phyloP scores from a whole-genome alignment of 331 rosid genomes.

The Quercus lobata region DNA sequence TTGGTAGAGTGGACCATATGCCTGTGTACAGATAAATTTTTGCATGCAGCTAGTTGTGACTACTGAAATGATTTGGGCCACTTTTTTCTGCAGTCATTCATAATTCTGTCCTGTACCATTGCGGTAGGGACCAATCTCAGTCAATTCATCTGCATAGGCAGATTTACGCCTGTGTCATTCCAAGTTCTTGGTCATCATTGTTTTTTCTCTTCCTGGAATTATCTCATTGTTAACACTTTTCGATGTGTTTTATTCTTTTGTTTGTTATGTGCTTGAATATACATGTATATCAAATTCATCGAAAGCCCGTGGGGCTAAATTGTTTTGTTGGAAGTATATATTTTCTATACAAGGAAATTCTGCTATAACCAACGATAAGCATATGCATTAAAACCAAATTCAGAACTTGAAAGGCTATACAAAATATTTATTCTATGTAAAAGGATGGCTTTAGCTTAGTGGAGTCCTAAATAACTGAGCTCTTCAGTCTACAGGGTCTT shows the following conservation, averaged over 20 bases:
- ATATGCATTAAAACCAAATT: background rate
- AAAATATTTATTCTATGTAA: conserved; percentile 1
- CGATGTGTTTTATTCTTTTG: background rate
- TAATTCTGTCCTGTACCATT: conserved; percentile 71
- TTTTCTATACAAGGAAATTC: background rate
- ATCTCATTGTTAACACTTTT: background rate
- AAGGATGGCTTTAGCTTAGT: conserved; percentile 1
- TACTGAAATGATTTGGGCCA: conserved; percentile 18
- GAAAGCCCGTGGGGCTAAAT: background rate
- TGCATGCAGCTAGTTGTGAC: conserved; percentile 1
- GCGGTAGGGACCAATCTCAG: conserved; percentile 98
- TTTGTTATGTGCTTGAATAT: background rate
- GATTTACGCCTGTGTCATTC: conserved; percentile 90
- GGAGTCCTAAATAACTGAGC: conserved; percentile 23
- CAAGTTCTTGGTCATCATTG: conserved; percentile 74
- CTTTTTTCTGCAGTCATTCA: conserved; percentile 61
- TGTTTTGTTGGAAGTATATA: background rate
- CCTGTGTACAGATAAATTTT: conserved; percentile 9
- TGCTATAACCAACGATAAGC: background rate
- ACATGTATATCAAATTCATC: background rate
- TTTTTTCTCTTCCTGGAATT: background rate
- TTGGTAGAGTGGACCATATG: background rate
- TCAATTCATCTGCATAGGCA: conserved; percentile 96
- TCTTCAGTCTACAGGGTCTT: conserved; percentile 7
- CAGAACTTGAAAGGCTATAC: background rate